These are phyloP conservation scores for Ascosphaera aggregata DNA, from an alignment of 2,329 filamentous ascomycete genomes.

Conservation along the genomic window DNA sequence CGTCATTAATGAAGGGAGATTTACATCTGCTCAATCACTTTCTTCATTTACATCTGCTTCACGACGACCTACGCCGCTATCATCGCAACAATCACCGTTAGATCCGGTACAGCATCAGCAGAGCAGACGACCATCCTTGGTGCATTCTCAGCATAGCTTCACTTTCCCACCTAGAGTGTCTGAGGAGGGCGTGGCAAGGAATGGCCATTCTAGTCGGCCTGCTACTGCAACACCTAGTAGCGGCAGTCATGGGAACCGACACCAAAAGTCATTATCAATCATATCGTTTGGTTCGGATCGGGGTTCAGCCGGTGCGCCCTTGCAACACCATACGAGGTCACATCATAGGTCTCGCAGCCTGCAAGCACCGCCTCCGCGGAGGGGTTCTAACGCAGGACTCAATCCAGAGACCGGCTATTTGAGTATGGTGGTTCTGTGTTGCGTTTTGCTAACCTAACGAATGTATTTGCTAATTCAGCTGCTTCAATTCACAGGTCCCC, in stretches of 20 bases:
- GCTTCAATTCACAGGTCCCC: background rate
- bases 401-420: background rate
- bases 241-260: conserved; percentile 36
- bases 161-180: conserved; percentile 7
- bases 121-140: background rate
- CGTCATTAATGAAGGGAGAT: background rate
- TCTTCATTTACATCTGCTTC: background rate
- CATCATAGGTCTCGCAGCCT: conserved; percentile 12
- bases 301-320: conserved; percentile 9
- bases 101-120: background rate
- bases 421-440: background rate
- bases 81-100: background rate
- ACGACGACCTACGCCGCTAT: background rate
- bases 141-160: conserved; percentile 1
- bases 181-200: background rate
- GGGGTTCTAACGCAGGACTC: background rate
- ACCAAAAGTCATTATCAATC: conserved; percentile 60
- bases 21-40: background rate
- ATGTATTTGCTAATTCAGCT: too few relatives aligned
- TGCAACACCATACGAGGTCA: conserved; percentile 8
- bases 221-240: too few relatives aligned
- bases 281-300: conserved; percentile 43
- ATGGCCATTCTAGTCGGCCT: too few relatives aligned
- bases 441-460: too few relatives aligned
- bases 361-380: background rate